phyloP scores from a whole-genome alignment of 164 flowering plant species.

The Sedum album region DNA sequence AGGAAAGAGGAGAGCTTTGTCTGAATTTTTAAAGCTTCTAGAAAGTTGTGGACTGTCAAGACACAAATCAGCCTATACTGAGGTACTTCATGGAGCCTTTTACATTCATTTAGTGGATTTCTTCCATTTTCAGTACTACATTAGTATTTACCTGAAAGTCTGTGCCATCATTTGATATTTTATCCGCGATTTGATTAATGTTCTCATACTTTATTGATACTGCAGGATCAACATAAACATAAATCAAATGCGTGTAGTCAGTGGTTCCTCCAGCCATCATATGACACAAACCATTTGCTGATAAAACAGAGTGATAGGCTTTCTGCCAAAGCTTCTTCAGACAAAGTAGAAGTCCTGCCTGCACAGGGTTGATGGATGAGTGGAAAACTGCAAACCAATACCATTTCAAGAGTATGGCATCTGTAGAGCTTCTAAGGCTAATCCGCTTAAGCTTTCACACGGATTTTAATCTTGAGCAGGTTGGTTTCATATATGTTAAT shows the following conservation, averaged over 20 bases:
- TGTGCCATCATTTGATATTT: neutral
- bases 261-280: constrained; percentile 68
- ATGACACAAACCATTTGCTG: constrained; percentile 52
- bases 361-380: constrained; percentile 14
- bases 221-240: constrained; percentile 30
- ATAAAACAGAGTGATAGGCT: constrained; percentile 17
- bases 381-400: constrained; percentile 56
- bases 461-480: constrained; percentile 71
- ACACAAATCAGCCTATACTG: constrained; percentile 32
- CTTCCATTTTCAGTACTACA: neutral
- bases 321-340: constrained; percentile 10
- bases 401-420: constrained; percentile 67
- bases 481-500: constrained; percentile 12
- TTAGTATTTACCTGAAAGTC: too few species aligned
- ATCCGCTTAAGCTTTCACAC: constrained; percentile 53
- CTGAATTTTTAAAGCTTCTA: constrained; percentile 53
- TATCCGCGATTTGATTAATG: neutral
- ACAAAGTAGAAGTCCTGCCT: neutral
- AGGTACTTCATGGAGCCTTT: constrained; percentile 40
- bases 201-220: neutral
- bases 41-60: constrained; percentile 61
- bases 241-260: constrained; percentile 22
- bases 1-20: constrained; percentile 58
- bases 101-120: too few species aligned
- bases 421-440: constrained; percentile 45